Evolutionary conservation across 2,329 filamentous ascomycete genomes (phyloP).

Genomic region (Stemphylium vesicarium): DNA sequence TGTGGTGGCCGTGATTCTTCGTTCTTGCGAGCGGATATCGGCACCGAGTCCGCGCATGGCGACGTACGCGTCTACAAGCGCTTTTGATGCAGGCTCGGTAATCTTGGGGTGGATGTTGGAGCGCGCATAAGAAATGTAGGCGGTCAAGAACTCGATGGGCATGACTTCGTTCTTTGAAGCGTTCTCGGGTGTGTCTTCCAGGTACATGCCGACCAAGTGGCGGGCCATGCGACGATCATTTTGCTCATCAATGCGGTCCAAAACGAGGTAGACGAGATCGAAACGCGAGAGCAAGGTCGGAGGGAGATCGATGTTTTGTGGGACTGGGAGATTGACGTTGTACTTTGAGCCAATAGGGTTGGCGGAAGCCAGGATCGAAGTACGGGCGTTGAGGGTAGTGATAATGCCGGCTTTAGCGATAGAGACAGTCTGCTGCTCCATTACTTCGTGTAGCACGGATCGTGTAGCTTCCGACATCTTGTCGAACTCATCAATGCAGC

Average conservation of each 20-base stretch:
- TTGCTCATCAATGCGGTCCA: slow-evolving; percentile 91
- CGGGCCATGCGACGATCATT: slow-evolving; percentile 86
- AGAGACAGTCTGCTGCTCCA: slow-evolving; percentile 81
- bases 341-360: slow-evolving; percentile 99
- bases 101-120: slow-evolving; percentile 83
- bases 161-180: slow-evolving; percentile 76
- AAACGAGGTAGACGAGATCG: slow-evolving; percentile 93
- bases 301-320: slow-evolving; percentile 96
- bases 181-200: slow-evolving; percentile 91
- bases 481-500: slow-evolving; percentile 81
- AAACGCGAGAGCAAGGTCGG: slow-evolving; percentile 95
- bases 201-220: slow-evolving; percentile 93
- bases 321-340: slow-evolving; percentile 92
- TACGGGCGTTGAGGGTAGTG: slow-evolving; percentile 90
- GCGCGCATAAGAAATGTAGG: slow-evolving; percentile 96
- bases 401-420: slow-evolving; percentile 81
- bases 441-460: slow-evolving; percentile 78
- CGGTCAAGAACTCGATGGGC: slow-evolving; percentile 92
- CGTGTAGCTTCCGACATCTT: slow-evolving; percentile 79
- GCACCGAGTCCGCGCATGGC: slow-evolving; percentile 90
- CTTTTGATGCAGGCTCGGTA: slow-evolving; percentile 78
- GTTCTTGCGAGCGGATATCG: slow-evolving; percentile 77
- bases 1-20: slow-evolving; percentile 96
- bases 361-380: slow-evolving; percentile 93
- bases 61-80: slow-evolving; percentile 86